phyloP scores from a whole-genome alignment of 1,284 basidiomycete genomes.

The Kalmanozyma brasiliensis region DNA sequence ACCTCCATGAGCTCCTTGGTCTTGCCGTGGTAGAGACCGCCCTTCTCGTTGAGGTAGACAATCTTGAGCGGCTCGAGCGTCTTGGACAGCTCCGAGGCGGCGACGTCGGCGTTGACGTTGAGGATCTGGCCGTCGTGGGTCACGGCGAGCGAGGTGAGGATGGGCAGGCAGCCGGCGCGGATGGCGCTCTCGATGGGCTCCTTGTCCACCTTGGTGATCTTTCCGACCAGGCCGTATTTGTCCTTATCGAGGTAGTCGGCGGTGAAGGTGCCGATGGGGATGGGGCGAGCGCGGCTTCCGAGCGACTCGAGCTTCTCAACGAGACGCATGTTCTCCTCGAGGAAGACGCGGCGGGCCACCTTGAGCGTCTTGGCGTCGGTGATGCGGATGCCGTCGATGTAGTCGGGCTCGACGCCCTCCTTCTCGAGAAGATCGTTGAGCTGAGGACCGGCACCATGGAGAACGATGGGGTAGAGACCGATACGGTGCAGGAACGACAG shows the following conservation, averaged over 20 bases:
- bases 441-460: conserved; percentile 68
- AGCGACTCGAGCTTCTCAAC: conserved; percentile 68
- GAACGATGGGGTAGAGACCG: conserved; percentile 66
- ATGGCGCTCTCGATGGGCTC: conserved; percentile 68
- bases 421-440: conserved; percentile 67
- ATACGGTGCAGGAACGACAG: conserved; percentile 68
- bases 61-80: conserved; percentile 78
- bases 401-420: conserved; percentile 67
- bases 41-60: conserved; percentile 98
- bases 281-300: conserved; percentile 66
- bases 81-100: conserved; percentile 67
- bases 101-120: conserved; percentile 68
- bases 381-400: conserved; percentile 68
- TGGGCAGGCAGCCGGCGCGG: conserved; percentile 66
- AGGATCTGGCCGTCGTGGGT: conserved; percentile 67
- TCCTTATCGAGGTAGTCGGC: conserved; percentile 67
- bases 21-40: conserved; percentile 96
- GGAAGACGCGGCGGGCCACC: conserved; percentile 66
- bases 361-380: conserved; percentile 67
- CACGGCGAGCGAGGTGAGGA: conserved; percentile 66
- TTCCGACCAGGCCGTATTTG: conserved; percentile 68
- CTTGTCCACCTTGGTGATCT: conserved; percentile 67
- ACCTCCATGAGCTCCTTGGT: conserved; percentile 75
- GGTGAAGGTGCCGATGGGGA: conserved; percentile 66
- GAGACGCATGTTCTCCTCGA: conserved; percentile 66